A percentile compares a stretch with the other conserved stretches of the same genome.
These are phyloP conservation scores for Ailanthus altissimus DNA, from an alignment of 345 rosid species.

Conservation along the genomic window DNA sequence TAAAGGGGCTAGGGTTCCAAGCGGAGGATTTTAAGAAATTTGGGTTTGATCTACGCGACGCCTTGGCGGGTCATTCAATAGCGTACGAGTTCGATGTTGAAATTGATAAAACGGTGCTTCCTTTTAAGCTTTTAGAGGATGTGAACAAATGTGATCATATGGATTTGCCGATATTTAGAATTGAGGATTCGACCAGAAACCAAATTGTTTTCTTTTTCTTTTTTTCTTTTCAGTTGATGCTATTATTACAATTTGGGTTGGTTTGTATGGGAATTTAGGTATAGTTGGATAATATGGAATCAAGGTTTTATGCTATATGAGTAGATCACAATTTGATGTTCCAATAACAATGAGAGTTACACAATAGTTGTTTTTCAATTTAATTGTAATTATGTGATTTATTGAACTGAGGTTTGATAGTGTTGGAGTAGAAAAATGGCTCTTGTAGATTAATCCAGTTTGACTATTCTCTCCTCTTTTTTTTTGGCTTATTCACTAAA, in stretches of 20 bases:
- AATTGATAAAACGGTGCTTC: constrained; percentile 63
- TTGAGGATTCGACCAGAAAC: constrained; percentile 42
- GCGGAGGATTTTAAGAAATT: constrained; percentile 71
- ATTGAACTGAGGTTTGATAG: neutral
- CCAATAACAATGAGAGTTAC: no score
- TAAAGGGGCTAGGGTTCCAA: constrained; percentile 79
- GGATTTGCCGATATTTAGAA: constrained; percentile 76
- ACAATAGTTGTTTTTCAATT: neutral
- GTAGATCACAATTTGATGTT: neutral
- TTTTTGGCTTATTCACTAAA: no score
- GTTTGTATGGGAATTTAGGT: neutral
- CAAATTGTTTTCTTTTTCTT: constrained; percentile 22
- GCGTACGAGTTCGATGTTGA: constrained; percentile 83
- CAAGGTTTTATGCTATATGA: neutral
- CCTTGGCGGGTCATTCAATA: constrained; percentile 79
- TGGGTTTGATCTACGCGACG: constrained; percentile 80
- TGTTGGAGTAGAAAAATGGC: no score
- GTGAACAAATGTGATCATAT: constrained; percentile 87
- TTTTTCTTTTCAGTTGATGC: neutral
- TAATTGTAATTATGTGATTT: neutral
- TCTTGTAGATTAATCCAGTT: neutral
- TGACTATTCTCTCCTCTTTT: no score
- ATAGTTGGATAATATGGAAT: neutral
- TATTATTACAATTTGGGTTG: neutral
- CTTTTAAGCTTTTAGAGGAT: constrained; percentile 88